Base-by-base conservation (phyloP, 768 basidiomycete species). In the Suillus placidus region DNA sequence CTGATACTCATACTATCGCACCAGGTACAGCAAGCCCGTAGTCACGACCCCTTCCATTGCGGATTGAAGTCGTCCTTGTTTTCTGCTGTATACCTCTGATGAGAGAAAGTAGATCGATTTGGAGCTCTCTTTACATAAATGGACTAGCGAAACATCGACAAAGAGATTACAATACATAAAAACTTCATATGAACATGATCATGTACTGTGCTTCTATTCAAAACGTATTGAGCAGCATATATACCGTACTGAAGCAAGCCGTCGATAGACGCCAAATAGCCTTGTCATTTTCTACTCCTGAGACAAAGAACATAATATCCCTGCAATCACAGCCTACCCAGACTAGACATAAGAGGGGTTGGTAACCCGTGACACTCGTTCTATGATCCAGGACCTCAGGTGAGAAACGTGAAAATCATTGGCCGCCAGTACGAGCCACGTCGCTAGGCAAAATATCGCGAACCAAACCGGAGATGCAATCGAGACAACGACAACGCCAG, bases 331-430 rank as follows among this genome's bases (percentile, higher is more conserved):
- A 54, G 32, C 10, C 5, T 34, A 55, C 20, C 18, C 10, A 32
- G 5, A 55, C 16, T 34, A 55, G 18, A 55, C 52, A 30, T 30
- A 8, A 30, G 51, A 52, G 18, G 32, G 5, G 2, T 2, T 20
- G 18, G 52, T 55, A 12, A 52, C 51, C 51, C 3, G 51, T 18
- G 51, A 52, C 51, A 52, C 26, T 52, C 20, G 52, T n/a, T 34
- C 52, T 55, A 55, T 55, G 32, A 55, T 55, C 52, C 52, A 55
- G 32, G 18, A 55, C 32, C 52, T 34, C 52, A 55, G 18, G 52
- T 20, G 52, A 20, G 52, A 55, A 12, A 55, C 6, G 30, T 55
- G 52, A 34, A 55, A 34, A 55, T 55, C 10, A 20, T 55, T 55
- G 32, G 52, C 52, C 5, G 52, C 52, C 18, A 55, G 52, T n/a